A percentile compares a stretch with the other conserved stretches of the same genome.
phyloP scores from a whole-genome alignment of 1,139 yeast genomes.

The Blastobotrys serpentis region DNA sequence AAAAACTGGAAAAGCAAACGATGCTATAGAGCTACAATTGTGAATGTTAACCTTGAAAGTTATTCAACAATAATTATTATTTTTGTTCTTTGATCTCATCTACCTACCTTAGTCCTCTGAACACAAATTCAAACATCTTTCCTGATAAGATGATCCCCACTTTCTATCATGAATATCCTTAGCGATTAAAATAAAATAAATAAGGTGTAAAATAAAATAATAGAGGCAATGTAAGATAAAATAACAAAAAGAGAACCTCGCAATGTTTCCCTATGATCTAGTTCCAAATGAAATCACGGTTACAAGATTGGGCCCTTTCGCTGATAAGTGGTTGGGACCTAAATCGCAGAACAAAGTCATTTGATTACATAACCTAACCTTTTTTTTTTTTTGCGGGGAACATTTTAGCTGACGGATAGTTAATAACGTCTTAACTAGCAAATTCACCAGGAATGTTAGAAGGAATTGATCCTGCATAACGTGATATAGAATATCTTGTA shows the following conservation, averaged over 20 bases:
- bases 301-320: too few species aligned
- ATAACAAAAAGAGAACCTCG: too few species aligned
- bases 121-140: conserved; percentile 22
- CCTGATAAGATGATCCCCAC: not conserved
- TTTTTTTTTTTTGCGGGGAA: not conserved
- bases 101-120: conserved; percentile 20
- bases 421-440: too few species aligned
- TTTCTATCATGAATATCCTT: not conserved
- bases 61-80: not conserved
- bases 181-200: not conserved
- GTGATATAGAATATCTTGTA: too few species aligned
- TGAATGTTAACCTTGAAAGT: not conserved
- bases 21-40: conserved; percentile 33
- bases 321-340: not conserved
- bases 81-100: not conserved
- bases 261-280: too few species aligned
- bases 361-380: not conserved
- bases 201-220: too few species aligned
- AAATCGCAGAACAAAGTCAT: not conserved
- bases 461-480: too few species aligned
- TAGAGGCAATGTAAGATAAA: too few species aligned
- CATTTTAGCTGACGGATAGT: not conserved
- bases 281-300: too few species aligned
- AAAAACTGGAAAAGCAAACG: conserved; percentile 55
- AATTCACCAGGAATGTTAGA: too few species aligned